Evolutionary conservation across 2,329 filamentous ascomycete species (phyloP).

Genomic region (Talaromyces sp.): DNA sequence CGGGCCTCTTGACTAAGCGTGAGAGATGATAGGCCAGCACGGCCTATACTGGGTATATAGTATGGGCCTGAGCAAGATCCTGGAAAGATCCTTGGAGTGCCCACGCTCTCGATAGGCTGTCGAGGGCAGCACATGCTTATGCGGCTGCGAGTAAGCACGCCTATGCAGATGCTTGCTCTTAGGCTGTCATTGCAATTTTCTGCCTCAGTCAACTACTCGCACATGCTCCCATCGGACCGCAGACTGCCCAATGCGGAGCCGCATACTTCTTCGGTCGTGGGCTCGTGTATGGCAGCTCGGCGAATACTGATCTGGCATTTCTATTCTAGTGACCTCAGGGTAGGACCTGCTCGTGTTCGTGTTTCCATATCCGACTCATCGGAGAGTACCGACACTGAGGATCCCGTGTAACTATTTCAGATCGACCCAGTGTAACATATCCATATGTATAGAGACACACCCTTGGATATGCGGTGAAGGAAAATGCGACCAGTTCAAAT

Average conservation of each 20-base stretch:
- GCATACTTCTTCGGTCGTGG: not conserved
- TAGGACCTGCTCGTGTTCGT: not conserved
- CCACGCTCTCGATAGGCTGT: conserved; percentile 2
- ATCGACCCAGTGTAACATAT: not conserved
- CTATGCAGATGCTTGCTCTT: conserved; percentile 5
- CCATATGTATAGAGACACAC: not conserved
- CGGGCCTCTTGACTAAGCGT: conserved; percentile 1
- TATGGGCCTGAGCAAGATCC: not conserved
- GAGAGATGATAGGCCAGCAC: no score
- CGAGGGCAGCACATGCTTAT: conserved; percentile 6
- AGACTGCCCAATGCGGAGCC: not conserved
- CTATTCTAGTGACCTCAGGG: not conserved
- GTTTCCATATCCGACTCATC: not conserved
- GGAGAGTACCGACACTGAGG: not conserved
- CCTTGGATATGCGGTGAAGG: not conserved
- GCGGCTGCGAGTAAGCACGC: not conserved
- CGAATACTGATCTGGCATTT: not conserved
- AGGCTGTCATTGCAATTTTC: not conserved
- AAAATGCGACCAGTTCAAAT: no score
- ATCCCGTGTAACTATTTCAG: not conserved
- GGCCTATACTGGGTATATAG: no score
- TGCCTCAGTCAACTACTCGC: not conserved
- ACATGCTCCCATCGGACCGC: no score
- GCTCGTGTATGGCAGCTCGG: not conserved
- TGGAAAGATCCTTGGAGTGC: no score